Conservation (phyloP, 208 protist genomes). For the Acanthamoeba lenticulata region DNA sequence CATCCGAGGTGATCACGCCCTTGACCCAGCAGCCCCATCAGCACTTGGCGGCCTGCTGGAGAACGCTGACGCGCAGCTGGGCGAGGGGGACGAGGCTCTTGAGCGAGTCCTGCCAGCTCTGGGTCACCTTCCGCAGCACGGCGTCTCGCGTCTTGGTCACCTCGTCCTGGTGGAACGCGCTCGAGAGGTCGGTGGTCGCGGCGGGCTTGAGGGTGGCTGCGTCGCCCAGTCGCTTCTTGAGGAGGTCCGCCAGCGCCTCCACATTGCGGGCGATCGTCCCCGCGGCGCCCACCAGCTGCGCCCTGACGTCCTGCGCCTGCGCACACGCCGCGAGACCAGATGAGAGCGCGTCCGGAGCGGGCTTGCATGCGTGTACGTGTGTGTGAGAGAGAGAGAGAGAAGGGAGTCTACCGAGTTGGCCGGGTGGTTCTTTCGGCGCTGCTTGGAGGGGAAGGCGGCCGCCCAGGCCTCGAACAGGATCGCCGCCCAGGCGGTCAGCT, state of each 20-base stretch:
- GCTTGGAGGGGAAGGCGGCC: conserved; percentile 17
- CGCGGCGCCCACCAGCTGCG: neutral
- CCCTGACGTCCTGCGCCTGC: neutral
- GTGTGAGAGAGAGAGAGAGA: neutral
- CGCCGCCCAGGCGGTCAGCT: neutral
- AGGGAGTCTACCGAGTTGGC: neutral
- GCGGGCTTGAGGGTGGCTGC: neutral
- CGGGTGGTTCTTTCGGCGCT: conserved; percentile 35
- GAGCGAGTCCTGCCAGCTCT: conserved; percentile 23
- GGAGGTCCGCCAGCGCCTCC: neutral
- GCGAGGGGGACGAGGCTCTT: neutral
- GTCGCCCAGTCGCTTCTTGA: conserved; percentile 28
- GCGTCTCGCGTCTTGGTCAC: neutral
- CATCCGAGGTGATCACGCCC: no score
- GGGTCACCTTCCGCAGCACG: neutral
- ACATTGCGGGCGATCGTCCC: neutral
- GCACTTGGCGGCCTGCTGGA: conserved; percentile 6
- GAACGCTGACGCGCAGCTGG: neutral
- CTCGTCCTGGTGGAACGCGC: neutral
- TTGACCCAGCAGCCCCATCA: no score
- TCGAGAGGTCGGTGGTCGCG: neutral
- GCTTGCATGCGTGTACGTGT: neutral
- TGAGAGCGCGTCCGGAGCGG: neutral
- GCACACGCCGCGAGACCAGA: neutral
- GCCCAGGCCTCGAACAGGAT: conserved; percentile 1